phyloP scores from a whole-genome alignment of 2,329 filamentous ascomycete species.

The Pseudogymnoascus sp. region DNA sequence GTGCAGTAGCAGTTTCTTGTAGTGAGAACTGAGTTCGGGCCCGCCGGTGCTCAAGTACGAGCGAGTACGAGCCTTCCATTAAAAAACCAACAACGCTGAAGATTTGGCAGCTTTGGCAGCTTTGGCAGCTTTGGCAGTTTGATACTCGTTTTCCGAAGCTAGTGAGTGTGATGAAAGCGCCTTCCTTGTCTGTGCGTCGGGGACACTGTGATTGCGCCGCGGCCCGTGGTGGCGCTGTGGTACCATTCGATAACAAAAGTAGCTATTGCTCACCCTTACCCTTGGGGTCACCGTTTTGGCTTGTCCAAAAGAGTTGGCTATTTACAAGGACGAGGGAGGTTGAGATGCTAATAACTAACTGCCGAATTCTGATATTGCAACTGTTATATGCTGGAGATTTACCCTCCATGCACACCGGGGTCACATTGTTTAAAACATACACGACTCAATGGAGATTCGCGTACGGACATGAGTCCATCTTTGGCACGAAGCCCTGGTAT shows the following conservation, averaged over 20 bases:
- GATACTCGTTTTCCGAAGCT: neutral
- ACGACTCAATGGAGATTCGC: neutral
- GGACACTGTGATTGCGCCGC: neutral
- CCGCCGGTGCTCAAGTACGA: neutral
- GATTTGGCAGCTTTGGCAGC: neutral
- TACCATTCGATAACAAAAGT: neutral
- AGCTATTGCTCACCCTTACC: neutral
- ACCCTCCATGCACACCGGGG: neutral
- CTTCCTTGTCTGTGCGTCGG: slow-evolving; percentile 2
- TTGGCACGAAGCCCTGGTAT: neutral
- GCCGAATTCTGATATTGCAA: neutral
- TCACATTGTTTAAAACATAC: neutral
- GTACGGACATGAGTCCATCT: neutral
- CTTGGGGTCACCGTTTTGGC: neutral
- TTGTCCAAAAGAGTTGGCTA: neutral
- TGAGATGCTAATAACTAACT: neutral
- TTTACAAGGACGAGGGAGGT: neutral
- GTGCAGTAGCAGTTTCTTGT: neutral
- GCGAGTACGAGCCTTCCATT: neutral
- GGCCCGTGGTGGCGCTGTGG: neutral
- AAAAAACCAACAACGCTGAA: neutral
- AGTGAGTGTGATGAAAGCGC: neutral
- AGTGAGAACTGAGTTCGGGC: neutral
- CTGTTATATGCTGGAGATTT: neutral
- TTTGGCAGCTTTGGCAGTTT: neutral